Evolutionary conservation across 768 basidiomycete species (phyloP).

Genomic region (Steccherinum ochraceum): DNA sequence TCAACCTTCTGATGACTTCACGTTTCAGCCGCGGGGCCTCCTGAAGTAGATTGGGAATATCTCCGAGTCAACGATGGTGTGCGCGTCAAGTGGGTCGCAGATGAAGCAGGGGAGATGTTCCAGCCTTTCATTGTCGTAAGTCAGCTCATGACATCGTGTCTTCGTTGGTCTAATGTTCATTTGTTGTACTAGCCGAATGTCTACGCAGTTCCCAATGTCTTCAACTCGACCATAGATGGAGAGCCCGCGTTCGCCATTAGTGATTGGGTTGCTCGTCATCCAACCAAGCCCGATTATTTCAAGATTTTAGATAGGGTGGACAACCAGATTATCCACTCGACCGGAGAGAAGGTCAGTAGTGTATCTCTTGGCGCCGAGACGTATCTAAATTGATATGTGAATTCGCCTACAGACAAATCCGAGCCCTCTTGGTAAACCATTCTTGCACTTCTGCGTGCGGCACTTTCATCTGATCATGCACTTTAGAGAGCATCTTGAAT

Average conservation of each 20-base stretch:
- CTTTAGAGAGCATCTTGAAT: conserved; percentile 30
- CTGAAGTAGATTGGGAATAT: conserved; percentile 2
- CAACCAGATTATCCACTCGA: conserved; percentile 36
- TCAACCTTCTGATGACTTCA: no score
- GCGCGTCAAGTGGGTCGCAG: background rate
- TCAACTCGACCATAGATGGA: no score
- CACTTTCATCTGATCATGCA: background rate
- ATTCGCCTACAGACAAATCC: conserved; percentile 29
- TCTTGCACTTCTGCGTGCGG: background rate
- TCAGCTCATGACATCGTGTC: background rate
- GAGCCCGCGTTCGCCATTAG: conserved; percentile 30
- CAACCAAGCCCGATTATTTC: conserved; percentile 28
- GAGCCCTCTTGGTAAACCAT: conserved; percentile 22
- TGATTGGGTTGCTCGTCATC: conserved; percentile 36
- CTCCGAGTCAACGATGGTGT: background rate
- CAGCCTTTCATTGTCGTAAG: background rate
- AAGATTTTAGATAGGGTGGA: conserved; percentile 36
- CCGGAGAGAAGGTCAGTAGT: conserved; percentile 28
- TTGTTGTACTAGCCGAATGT: conserved; percentile 5
- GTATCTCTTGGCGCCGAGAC: no score
- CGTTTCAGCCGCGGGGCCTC: conserved; percentile 4
- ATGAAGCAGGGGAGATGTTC: conserved; percentile 1
- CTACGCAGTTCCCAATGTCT: background rate
- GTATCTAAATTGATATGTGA: background rate
- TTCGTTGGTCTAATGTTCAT: background rate